phyloP scores from a whole-genome alignment of 805 yeast species.

The Myxozyma nipponensis region DNA sequence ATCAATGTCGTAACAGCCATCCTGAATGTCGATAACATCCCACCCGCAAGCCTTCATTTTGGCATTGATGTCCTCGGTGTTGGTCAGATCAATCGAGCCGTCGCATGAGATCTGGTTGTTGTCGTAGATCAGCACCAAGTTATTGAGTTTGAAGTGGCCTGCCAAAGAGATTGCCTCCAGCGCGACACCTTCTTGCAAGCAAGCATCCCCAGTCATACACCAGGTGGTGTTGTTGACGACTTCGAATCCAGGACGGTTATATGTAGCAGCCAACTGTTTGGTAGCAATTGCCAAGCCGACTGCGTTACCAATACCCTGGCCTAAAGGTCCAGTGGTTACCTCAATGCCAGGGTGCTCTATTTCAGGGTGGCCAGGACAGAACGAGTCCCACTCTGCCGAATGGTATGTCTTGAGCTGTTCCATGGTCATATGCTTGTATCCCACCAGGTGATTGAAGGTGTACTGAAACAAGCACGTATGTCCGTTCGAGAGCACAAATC shows the following conservation, averaged over 20 bases:
- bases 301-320: slow-evolving; percentile 44
- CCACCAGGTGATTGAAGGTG: slow-evolving; percentile 32
- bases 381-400: slow-evolving; percentile 27
- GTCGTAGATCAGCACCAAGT: slow-evolving; percentile 40
- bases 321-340: slow-evolving; percentile 27
- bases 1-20: slow-evolving; percentile 37
- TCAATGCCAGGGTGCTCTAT: slow-evolving; percentile 37
- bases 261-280: slow-evolving; percentile 38
- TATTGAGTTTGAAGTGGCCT: slow-evolving; percentile 40
- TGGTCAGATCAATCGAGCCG: slow-evolving; percentile 21
- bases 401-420: slow-evolving; percentile 40
- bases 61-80: slow-evolving; percentile 38
- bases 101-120: slow-evolving; percentile 32
- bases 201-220: slow-evolving; percentile 43
- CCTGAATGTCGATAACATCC: slow-evolving; percentile 39
- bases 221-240: slow-evolving; percentile 37
- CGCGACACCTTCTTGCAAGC: slow-evolving; percentile 44
- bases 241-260: slow-evolving; percentile 37
- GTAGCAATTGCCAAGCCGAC: slow-evolving; percentile 43
- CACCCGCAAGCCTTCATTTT: slow-evolving; percentile 40
- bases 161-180: slow-evolving; percentile 42
- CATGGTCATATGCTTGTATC: slow-evolving; percentile 41
- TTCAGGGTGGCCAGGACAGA: slow-evolving; percentile 38
- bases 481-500: slow-evolving; percentile 42
- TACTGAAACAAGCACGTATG: slow-evolving; percentile 34